Base-by-base conservation (phyloP, 1,284 basidiomycete species). In the Omphalotus olearius region DNA sequence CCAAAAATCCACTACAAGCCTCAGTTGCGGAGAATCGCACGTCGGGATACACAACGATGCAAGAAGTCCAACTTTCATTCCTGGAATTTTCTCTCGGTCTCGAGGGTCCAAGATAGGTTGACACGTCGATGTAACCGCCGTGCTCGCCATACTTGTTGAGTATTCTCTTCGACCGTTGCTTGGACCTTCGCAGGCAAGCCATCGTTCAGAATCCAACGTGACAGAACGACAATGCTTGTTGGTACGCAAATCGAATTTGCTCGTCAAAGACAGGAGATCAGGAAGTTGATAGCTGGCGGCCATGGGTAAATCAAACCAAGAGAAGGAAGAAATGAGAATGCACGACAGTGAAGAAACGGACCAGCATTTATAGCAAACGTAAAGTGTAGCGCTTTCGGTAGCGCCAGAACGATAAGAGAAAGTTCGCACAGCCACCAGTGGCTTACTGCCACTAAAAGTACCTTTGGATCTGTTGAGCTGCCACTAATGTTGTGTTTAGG, bases 21-120 rank as follows among this genome's bases (percentile, higher is more conserved):
- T 67, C 25, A 85, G 64, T 59, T 85, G 83, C 1, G 78, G 66
- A 14, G 66, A 62, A 58, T 84, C 83, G 58, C 75, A 78, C 2
- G 67, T 74, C 5, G 83, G 82, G 57, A 79, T 78, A 58, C 79
- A 82, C 3, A 82, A 65, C 1, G 78, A 69, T 1, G 78, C 79
- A 25, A 82, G 69, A 17, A 85, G 63, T 1, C 79, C 79, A 11
- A 74, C 63, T 59, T 80, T 83, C 50, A 67, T 42, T 9, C 57
- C 33, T 6, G 50, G 28, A 18, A 52, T 43, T 20, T 25, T 30
- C 23, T 45, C 43, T 25, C 14, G 3, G 7, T 40, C 16, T 40
- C 16, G 38, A 40, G n/a, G 10, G 9, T 40, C 30, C 13, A 33
- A 13, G 9, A 33, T 33, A 9, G 30, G 30, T 4, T 9, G 30